Evolutionary conservation across 768 basidiomycete species (phyloP).

Genomic region (Lyophyllum atratum): DNA sequence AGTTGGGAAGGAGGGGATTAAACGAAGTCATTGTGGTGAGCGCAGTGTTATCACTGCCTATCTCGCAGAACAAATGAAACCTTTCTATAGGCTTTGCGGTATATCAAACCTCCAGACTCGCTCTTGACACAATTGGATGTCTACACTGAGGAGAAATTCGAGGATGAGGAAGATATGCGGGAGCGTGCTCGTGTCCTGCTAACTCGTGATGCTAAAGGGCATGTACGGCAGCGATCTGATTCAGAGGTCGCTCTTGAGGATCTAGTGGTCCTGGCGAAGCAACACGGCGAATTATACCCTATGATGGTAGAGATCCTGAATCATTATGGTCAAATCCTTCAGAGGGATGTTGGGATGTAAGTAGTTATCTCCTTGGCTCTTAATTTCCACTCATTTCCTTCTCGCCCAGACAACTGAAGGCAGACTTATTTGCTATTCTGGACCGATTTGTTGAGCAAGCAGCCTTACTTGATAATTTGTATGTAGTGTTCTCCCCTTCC

Average conservation of each 20-base stretch:
- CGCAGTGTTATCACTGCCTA: constrained; percentile 12
- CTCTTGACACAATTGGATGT: constrained; percentile 80
- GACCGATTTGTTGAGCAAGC: constrained; percentile 70
- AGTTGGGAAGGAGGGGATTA: constrained; percentile 78
- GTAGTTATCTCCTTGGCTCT: constrained; percentile 25
- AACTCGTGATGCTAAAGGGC: constrained; percentile 23
- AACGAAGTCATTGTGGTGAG: constrained; percentile 84
- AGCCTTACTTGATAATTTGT: constrained; percentile 64
- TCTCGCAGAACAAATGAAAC: constrained; percentile 32
- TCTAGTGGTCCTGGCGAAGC: constrained; percentile 57
- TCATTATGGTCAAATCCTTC: constrained; percentile 56
- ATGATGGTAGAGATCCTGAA: constrained; percentile 61
- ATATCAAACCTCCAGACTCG: constrained; percentile 29
- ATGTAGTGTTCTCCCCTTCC: constrained; percentile 23
- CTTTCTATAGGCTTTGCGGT: constrained; percentile 28
- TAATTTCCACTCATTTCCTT: not conserved
- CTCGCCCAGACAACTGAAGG: constrained; percentile 10
- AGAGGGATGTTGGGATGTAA: constrained; percentile 61
- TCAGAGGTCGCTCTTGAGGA: constrained; percentile 60
- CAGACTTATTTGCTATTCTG: constrained; percentile 39
- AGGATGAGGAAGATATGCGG: constrained; percentile 85
- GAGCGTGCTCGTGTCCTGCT: constrained; percentile 53
- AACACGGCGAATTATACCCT: constrained; percentile 64
- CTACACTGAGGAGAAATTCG: constrained; percentile 87
- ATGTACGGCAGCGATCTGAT: constrained; percentile 43